These are phyloP conservation scores for Arthrocladium fulminans DNA, from an alignment of 2,329 filamentous ascomycete genomes.

Conservation along the genomic window DNA sequence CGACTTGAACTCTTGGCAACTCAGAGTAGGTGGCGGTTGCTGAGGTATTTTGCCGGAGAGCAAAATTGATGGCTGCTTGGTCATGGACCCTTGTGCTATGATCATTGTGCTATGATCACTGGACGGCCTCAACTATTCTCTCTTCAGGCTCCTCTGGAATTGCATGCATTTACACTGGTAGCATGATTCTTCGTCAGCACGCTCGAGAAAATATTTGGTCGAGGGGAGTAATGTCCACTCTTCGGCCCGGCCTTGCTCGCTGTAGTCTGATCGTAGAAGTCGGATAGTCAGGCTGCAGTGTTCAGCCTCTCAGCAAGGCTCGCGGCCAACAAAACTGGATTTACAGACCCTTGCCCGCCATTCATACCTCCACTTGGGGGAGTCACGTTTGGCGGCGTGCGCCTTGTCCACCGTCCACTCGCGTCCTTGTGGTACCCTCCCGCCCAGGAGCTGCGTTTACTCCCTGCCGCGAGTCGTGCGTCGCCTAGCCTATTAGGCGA, in stretches of 20 bases:
- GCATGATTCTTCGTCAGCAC: too few relatives aligned
- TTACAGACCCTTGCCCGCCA: neutral
- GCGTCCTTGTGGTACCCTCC: slow-evolving; percentile 4
- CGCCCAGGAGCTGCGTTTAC: neutral
- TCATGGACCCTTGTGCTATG: too few relatives aligned
- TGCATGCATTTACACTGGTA: too few relatives aligned
- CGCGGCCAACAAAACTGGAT: neutral
- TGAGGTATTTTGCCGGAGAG: too few relatives aligned
- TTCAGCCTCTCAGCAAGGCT: slow-evolving; percentile 1
- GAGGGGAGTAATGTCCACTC: too few relatives aligned
- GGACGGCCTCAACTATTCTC: too few relatives aligned
- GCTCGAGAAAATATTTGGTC: too few relatives aligned
- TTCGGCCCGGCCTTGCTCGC: neutral
- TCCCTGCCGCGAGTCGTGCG: neutral
- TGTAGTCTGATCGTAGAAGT: neutral
- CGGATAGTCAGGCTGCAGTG: neutral
- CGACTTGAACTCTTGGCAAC: too few relatives aligned
- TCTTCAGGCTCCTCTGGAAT: too few relatives aligned
- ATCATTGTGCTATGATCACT: too few relatives aligned
- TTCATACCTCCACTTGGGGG: neutral
- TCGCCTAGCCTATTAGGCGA: slow-evolving; percentile 1
- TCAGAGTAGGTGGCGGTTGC: too few relatives aligned
- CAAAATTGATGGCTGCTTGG: too few relatives aligned
- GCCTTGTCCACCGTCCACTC: neutral
- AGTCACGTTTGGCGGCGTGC: neutral